These are phyloP conservation scores for Clarireedia homoeocarpa DNA, from an alignment of 2,329 filamentous ascomycete genomes.

Conservation along the genomic window DNA sequence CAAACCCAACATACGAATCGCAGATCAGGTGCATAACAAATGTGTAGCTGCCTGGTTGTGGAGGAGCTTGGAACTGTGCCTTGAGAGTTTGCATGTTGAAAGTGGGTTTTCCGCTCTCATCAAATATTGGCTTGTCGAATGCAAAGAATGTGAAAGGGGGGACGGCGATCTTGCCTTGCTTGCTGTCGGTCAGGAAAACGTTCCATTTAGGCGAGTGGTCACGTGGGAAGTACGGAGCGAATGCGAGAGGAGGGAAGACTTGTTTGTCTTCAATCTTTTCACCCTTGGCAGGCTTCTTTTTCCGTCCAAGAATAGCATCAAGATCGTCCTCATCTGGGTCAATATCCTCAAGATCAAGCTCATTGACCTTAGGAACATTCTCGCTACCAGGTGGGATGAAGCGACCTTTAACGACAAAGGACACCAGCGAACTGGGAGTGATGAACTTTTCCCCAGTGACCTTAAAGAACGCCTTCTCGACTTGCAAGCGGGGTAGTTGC, in stretches of 20 bases:
- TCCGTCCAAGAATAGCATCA: slow-evolving; percentile 71
- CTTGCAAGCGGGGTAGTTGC: slow-evolving; percentile 74
- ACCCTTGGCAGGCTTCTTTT: slow-evolving; percentile 58
- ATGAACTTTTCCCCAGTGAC: slow-evolving; percentile 90
- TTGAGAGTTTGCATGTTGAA: slow-evolving; percentile 95
- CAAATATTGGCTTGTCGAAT: slow-evolving; percentile 84
- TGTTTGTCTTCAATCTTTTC: slow-evolving; percentile 54
- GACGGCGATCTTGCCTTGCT: slow-evolving; percentile 92
- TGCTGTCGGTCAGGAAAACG: slow-evolving; percentile 87
- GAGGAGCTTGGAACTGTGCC: slow-evolving; percentile 92
- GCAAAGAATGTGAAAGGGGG: slow-evolving; percentile 91
- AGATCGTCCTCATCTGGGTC: slow-evolving; percentile 91
- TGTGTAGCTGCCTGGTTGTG: slow-evolving; percentile 84
- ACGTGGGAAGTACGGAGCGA: slow-evolving; percentile 83
- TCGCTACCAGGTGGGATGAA: slow-evolving; percentile 81
- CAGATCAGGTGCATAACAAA: slow-evolving; percentile 93
- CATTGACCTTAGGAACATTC: slow-evolving; percentile 65
- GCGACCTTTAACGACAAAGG: slow-evolving; percentile 89
- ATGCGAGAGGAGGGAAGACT: slow-evolving; percentile 74
- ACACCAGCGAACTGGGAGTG: slow-evolving; percentile 85
- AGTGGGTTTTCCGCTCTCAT: slow-evolving; percentile 74
- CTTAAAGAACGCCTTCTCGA: slow-evolving; percentile 97
- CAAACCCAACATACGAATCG: slow-evolving; percentile 91
- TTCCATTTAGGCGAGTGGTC: slow-evolving; percentile 90
- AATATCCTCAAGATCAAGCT: slow-evolving; percentile 77